Evolutionary conservation across 2,329 filamentous ascomycete species (phyloP).

Genomic region (Cladosporium sp.): DNA sequence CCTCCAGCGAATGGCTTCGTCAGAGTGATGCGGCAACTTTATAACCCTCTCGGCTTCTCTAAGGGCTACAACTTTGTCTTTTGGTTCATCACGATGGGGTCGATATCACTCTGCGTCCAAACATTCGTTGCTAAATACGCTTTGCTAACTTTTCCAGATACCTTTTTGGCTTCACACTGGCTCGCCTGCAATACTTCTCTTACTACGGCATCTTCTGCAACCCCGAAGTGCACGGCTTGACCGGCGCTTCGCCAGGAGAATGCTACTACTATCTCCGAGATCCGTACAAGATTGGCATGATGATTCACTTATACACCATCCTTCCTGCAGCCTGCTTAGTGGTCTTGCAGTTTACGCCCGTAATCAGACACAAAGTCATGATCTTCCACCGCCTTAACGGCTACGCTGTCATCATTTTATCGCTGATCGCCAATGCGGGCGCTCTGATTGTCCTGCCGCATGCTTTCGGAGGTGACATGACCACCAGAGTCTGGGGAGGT

Average conservation of each 20-base stretch:
- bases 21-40: conserved; percentile 31
- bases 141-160: conserved; percentile 24
- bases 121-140: conserved; percentile 10
- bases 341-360: conserved; percentile 37
- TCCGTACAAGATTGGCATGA: conserved; percentile 35
- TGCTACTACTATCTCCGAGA: conserved; percentile 37
- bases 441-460: conserved; percentile 50
- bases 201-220: conserved; percentile 10
- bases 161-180: conserved; percentile 23
- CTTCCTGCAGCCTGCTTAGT: conserved; percentile 36
- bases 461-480: conserved; percentile 51
- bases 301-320: conserved; percentile 37
- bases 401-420: conserved; percentile 49
- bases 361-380: conserved; percentile 43
- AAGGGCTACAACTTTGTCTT: conserved; percentile 55
- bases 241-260: conserved; percentile 31
- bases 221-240: neutral
- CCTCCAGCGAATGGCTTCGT: conserved; percentile 16
- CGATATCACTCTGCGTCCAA: neutral
- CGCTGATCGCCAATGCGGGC: conserved; percentile 42
- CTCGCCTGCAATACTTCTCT: conserved; percentile 1
- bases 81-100: conserved; percentile 28
- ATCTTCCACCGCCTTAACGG: conserved; percentile 58
- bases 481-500: conserved; percentile 44
- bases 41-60: conserved; percentile 50